Evolutionary conservation across 2,329 filamentous ascomycete species (phyloP).

Genomic region (Fusarium burgessii): DNA sequence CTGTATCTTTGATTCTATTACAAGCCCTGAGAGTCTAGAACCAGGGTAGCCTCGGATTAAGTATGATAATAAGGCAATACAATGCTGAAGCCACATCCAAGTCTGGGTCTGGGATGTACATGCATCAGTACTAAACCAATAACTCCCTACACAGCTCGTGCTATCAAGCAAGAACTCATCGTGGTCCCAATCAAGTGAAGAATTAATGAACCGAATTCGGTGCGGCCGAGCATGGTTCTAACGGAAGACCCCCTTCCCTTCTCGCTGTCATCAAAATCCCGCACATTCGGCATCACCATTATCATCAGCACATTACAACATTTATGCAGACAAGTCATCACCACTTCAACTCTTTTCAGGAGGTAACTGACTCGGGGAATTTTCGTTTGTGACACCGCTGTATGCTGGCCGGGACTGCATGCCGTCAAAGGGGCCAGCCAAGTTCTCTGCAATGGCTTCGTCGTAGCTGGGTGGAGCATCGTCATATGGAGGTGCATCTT

Average conservation of each 20-base stretch:
- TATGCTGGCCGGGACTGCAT: conserved; percentile 72
- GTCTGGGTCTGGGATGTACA: conserved; percentile 12
- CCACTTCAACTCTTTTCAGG: conserved; percentile 53
- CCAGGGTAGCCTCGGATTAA: neutral
- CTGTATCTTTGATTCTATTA: neutral
- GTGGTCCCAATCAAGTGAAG: neutral
- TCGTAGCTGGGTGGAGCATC: conserved; percentile 96
- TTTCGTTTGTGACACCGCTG: conserved; percentile 71
- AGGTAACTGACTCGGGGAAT: conserved; percentile 65
- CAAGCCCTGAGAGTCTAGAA: neutral
- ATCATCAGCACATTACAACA: conserved; percentile 22
- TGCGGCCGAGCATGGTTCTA: conserved; percentile 17
- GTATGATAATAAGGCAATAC: neutral
- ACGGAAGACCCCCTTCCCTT: neutral
- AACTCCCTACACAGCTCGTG: neutral
- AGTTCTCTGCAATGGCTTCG: conserved; percentile 85
- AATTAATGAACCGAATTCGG: conserved; percentile 1
- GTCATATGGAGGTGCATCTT: conserved; percentile 64
- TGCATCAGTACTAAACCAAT: neutral
- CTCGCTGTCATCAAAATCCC: neutral
- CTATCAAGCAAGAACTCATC: neutral
- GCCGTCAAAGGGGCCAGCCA: conserved; percentile 77
- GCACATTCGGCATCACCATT: conserved; percentile 23
- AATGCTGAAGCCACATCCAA: conserved; percentile 5
- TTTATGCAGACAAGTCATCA: neutral